Evolutionary conservation across 1,139 yeast genomes (phyloP).

Genomic region (Yamadazyma sp.): DNA sequence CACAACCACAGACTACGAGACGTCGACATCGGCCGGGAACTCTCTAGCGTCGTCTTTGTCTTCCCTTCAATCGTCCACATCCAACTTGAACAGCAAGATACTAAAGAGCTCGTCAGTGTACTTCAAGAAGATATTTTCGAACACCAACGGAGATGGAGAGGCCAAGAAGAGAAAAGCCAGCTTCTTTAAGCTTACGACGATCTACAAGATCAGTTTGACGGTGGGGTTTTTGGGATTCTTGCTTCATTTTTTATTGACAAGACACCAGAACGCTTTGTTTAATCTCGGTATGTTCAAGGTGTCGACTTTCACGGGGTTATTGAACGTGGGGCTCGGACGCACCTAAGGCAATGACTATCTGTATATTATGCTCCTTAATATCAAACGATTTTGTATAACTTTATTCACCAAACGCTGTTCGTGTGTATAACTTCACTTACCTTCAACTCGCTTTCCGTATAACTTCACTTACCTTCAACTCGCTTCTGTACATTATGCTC

Average conservation of each 20-base stretch:
- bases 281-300: constrained; percentile 2
- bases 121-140: constrained; percentile 30
- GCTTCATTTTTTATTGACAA: constrained; percentile 35
- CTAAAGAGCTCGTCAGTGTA: constrained; percentile 31
- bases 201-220: constrained; percentile 39
- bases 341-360: no score
- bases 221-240: constrained; percentile 44
- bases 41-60: constrained; percentile 42
- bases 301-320: neutral
- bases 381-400: no score
- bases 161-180: constrained; percentile 8
- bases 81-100: constrained; percentile 31
- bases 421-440: no score
- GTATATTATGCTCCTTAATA: no score
- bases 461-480: neutral
- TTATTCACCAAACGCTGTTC: no score
- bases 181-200: constrained; percentile 14
- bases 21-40: constrained; percentile 23
- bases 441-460: neutral
- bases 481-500: neutral
- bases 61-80: constrained; percentile 33
- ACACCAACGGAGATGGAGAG: constrained; percentile 5
- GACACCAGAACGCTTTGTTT: constrained; percentile 13
- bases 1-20: constrained; percentile 17
- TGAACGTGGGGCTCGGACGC: neutral